Evolutionary conservation across 1,139 yeast genomes (phyloP).

Genomic region (Suhomyces bribrorum): DNA sequence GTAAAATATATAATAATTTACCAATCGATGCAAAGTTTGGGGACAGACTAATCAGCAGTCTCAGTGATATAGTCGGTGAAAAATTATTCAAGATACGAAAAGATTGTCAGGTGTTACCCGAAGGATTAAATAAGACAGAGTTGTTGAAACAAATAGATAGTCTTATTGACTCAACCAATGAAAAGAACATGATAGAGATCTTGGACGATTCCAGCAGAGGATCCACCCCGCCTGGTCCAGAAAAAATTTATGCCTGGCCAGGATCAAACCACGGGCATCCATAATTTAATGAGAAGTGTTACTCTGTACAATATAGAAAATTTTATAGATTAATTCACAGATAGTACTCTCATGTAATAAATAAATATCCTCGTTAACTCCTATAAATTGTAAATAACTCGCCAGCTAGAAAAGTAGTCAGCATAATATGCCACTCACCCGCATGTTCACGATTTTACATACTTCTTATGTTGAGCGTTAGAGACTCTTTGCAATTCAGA

Average conservation of each 20-base stretch:
- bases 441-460: constrained; percentile 1
- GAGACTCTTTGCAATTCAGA: constrained; percentile 57
- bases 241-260: constrained; percentile 64
- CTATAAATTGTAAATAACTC: no score
- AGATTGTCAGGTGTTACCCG: constrained; percentile 13
- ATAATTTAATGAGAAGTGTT: constrained; percentile 15
- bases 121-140: constrained; percentile 15
- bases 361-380: neutral
- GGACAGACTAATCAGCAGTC: constrained; percentile 43
- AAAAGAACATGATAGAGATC: constrained; percentile 21
- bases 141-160: constrained; percentile 21
- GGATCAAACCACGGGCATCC: constrained; percentile 71
- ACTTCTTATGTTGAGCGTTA: constrained; percentile 39
- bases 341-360: no score
- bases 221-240: constrained; percentile 40
- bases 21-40: constrained; percentile 61
- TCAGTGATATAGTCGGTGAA: constrained; percentile 47
- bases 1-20: constrained; percentile 43
- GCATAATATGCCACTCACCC: neutral
- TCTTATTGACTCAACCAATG: constrained; percentile 17
- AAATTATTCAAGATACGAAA: constrained; percentile 24
- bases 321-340: no score
- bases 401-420: no score
- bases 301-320: no score
- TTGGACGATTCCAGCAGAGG: constrained; percentile 27